Conservation (phyloP, 2,329 filamentous ascomycete species). For the Herpotrichia juniperi region DNA sequence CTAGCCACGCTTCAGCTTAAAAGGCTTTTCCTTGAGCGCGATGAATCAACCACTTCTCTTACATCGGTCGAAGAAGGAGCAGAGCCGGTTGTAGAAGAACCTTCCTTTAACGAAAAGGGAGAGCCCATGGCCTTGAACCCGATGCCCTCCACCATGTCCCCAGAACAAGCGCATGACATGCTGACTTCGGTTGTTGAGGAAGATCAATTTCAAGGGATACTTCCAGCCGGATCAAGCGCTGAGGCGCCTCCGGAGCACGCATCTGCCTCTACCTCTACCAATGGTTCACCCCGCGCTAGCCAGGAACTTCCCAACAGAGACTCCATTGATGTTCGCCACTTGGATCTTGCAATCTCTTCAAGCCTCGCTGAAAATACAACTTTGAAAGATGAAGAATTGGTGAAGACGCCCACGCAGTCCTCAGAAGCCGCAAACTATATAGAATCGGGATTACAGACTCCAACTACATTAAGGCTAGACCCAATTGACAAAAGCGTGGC, state of each 20-base stretch:
- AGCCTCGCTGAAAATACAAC: slow-evolving; percentile 37
- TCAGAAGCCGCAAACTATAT: slow-evolving; percentile 18
- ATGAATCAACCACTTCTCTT: slow-evolving; percentile 79
- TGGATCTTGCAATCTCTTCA: slow-evolving; percentile 64
- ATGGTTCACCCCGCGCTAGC: background rate
- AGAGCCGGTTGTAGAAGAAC: slow-evolving; percentile 50
- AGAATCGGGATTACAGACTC: slow-evolving; percentile 37
- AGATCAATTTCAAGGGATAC: slow-evolving; percentile 51
- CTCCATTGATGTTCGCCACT: slow-evolving; percentile 60
- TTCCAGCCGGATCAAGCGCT: slow-evolving; percentile 10
- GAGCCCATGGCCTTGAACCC: slow-evolving; percentile 35
- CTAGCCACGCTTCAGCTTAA: slow-evolving; percentile 90
- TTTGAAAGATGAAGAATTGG: slow-evolving; percentile 26
- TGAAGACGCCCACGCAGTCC: slow-evolving; percentile 33
- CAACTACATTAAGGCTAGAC: slow-evolving; percentile 37
- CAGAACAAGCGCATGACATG: slow-evolving; percentile 68
- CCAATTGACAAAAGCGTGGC: slow-evolving; percentile 41
- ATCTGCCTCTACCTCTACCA: background rate
- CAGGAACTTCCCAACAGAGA: slow-evolving; percentile 27
- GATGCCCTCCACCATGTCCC: slow-evolving; percentile 54
- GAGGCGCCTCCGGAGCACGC: background rate
- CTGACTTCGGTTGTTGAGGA: slow-evolving; percentile 70
- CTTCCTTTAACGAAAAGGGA: slow-evolving; percentile 36
- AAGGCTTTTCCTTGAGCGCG: slow-evolving; percentile 88
- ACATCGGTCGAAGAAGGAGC: slow-evolving; percentile 70